These are phyloP conservation scores for Cronartium ribicola DNA, from an alignment of 1,284 basidiomycete genomes.

Conservation along the genomic window DNA sequence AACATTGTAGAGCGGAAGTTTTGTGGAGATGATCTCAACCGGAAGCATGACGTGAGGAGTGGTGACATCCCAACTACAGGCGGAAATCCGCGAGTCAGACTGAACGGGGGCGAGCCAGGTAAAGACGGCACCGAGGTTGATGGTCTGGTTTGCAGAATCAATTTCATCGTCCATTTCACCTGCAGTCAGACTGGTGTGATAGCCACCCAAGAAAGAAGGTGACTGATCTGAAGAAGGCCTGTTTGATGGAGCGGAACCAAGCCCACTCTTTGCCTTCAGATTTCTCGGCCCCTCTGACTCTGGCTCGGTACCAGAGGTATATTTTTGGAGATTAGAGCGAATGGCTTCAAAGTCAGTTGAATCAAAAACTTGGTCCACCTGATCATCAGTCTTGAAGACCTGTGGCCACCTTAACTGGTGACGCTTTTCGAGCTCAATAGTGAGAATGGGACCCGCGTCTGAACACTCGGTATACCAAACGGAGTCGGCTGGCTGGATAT, in stretches of 20 bases:
- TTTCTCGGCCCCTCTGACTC: not conserved
- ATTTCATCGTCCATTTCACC: constrained; percentile 35
- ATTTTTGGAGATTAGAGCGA: constrained; percentile 16
- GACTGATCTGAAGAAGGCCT: not conserved
- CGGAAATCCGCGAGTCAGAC: not conserved
- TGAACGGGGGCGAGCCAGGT: constrained; percentile 9
- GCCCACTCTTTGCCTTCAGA: constrained; percentile 5
- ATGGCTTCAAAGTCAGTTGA: constrained; percentile 19
- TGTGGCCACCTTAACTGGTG: constrained; percentile 21
- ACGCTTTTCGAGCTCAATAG: constrained; percentile 19
- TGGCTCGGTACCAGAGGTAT: constrained; percentile 10
- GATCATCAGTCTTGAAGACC: constrained; percentile 10
- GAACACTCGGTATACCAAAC: constrained; percentile 12
- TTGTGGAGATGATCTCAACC: constrained; percentile 22
- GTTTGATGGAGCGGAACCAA: not conserved
- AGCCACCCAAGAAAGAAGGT: not conserved
- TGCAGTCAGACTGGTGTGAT: constrained; percentile 5
- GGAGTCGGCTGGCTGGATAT: not conserved
- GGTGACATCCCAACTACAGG: not conserved
- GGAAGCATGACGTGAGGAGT: not conserved
- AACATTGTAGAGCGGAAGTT: not conserved
- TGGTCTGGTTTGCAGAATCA: constrained; percentile 13
- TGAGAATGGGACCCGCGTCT: not conserved
- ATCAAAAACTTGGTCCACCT: constrained; percentile 18
- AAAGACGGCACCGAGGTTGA: constrained; percentile 9